Conservation (phyloP, 2,329 filamentous ascomycete species). For the Aspergillus tamarii region DNA sequence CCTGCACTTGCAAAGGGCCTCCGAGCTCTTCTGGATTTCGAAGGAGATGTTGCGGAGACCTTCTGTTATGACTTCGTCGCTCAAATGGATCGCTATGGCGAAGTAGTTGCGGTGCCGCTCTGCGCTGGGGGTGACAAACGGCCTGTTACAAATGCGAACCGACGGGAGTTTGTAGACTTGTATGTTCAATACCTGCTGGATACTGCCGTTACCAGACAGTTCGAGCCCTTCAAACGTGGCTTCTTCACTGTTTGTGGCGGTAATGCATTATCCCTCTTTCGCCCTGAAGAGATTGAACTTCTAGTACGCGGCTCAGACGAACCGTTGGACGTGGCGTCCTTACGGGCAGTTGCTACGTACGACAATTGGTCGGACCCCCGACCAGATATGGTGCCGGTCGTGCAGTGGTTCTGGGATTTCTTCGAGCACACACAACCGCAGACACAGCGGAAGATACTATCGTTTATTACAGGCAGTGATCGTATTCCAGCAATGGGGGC, state of each 20-base stretch:
- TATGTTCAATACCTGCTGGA: conserved; percentile 83
- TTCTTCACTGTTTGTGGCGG: conserved; percentile 92
- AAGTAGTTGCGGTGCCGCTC: conserved; percentile 67
- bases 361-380: conserved; percentile 70
- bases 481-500: conserved; percentile 87
- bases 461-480: conserved; percentile 89
- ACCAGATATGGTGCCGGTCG: conserved; percentile 65
- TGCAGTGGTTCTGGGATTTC: conserved; percentile 87
- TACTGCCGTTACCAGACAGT: conserved; percentile 75
- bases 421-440: conserved; percentile 67
- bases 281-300: conserved; percentile 88
- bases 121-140: conserved; percentile 72
- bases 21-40: conserved; percentile 75
- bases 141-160: conserved; percentile 80
- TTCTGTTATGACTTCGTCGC: conserved; percentile 84
- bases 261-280: conserved; percentile 83
- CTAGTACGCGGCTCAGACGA: conserved; percentile 85
- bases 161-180: conserved; percentile 82
- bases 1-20: conserved; percentile 76
- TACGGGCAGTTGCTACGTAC: conserved; percentile 77
- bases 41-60: conserved; percentile 78
- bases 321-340: conserved; percentile 72
- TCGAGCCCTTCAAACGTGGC: conserved; percentile 89
- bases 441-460: conserved; percentile 76
- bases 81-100: conserved; percentile 76